Conservation (phyloP, 805 yeast genomes). For the Metschnikowia rubicola region DNA sequence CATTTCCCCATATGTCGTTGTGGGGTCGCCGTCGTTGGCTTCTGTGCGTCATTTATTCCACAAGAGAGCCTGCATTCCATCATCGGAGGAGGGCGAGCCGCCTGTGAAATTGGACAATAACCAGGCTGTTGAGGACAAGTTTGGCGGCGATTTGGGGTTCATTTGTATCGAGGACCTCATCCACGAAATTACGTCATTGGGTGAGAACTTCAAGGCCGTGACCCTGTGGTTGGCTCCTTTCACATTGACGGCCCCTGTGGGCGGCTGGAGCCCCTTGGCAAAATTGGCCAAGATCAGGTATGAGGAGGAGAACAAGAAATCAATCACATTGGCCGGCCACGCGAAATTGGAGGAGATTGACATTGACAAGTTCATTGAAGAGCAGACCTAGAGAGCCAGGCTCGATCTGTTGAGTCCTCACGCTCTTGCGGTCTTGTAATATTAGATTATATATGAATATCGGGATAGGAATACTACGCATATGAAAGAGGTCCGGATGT, state of each 20-base stretch:
- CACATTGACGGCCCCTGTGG: constrained; percentile 62
- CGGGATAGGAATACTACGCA: constrained; percentile 9
- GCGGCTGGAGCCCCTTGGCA: constrained; percentile 72
- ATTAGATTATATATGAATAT: constrained; percentile 4
- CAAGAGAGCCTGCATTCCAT: constrained; percentile 64
- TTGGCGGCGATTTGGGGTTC: constrained; percentile 56
- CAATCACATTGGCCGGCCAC: constrained; percentile 56
- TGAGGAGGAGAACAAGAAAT: constrained; percentile 47
- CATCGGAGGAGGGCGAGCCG: constrained; percentile 27
- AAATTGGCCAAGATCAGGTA: constrained; percentile 62
- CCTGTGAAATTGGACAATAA: constrained; percentile 64
- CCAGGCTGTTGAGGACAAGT: constrained; percentile 66
- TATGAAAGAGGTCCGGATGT: not conserved
- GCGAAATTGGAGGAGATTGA: constrained; percentile 69
- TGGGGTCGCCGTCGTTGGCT: constrained; percentile 70
- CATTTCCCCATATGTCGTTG: constrained; percentile 67
- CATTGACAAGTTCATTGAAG: constrained; percentile 64
- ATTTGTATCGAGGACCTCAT: constrained; percentile 80
- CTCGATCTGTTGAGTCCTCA: not conserved
- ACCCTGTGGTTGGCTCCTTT: constrained; percentile 68
- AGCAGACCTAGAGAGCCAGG: constrained; percentile 43
- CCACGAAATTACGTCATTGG: constrained; percentile 62
- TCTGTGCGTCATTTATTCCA: constrained; percentile 71
- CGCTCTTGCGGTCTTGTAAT: constrained; percentile 4
- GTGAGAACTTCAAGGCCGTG: constrained; percentile 60